Percentiles rank a stretch among this genome's conserved stretches.
phyloP scores from a whole-genome alignment of 78 protist genomes.

The Planoprotostelium fungivorum region DNA sequence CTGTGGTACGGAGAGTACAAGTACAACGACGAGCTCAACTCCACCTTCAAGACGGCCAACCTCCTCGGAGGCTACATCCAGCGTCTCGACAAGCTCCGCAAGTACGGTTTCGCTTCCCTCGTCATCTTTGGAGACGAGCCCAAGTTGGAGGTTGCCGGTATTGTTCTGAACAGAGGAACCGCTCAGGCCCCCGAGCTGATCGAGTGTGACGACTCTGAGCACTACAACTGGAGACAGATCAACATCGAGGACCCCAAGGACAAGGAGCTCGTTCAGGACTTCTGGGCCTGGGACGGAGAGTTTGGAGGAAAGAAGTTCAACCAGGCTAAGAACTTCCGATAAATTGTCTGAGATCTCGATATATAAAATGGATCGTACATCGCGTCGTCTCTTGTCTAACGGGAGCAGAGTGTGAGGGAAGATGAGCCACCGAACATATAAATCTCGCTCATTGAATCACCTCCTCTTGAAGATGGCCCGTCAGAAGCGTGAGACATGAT shows the following conservation, averaged over 20 bases:
- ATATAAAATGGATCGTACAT: too few relatives aligned
- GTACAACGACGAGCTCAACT: conserved; percentile 36
- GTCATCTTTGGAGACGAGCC: conserved; percentile 54
- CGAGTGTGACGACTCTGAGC: conserved; percentile 69
- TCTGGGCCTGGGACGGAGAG: conserved; percentile 70
- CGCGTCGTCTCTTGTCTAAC: too few relatives aligned
- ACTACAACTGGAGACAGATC: conserved; percentile 48
- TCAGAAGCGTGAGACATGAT: too few relatives aligned
- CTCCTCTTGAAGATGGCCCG: too few relatives aligned
- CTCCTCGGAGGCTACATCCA: conserved; percentile 74
- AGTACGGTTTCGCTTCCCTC: conserved; percentile 69
- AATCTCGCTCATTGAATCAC: too few relatives aligned
- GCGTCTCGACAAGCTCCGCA: conserved; percentile 73
- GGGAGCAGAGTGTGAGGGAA: too few relatives aligned
- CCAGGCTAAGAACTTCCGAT: conserved; percentile 76
- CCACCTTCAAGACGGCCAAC: conserved; percentile 68
- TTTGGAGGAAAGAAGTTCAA: conserved; percentile 27
- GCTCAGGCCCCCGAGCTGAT: conserved; percentile 47
- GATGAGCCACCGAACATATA: too few relatives aligned
- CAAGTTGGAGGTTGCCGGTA: conserved; percentile 37
- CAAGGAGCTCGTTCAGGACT: conserved; percentile 32
- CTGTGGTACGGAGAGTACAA: conserved; percentile 57
- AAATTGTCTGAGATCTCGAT: too few relatives aligned
- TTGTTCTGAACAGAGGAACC: conserved; percentile 71
- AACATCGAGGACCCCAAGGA: conserved; percentile 21